Evolutionary conservation across 1,139 yeast species (phyloP).

Genomic region (Sugiyamaella grinbergsii): DNA sequence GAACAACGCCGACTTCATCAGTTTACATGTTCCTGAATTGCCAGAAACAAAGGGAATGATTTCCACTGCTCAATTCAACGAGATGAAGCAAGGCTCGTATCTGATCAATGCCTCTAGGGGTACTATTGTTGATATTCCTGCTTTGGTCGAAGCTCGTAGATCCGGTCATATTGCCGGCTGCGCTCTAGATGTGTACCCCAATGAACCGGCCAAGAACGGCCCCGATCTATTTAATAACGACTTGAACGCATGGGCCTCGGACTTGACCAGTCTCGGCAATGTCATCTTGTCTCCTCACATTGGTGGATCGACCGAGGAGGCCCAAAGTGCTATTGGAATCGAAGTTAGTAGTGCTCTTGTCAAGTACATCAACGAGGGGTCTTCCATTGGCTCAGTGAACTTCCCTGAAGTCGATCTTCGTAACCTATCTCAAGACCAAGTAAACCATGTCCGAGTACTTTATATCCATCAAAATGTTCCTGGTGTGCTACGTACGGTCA

Average conservation of each 20-base stretch:
- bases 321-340: constrained; percentile 95
- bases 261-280: constrained; percentile 79
- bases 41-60: constrained; percentile 89
- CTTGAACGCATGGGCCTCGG: constrained; percentile 82
- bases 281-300: constrained; percentile 95
- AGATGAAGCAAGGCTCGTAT: constrained; percentile 96
- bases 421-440: constrained; percentile 85
- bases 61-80: constrained; percentile 87
- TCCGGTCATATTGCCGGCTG: constrained; percentile 96
- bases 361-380: constrained; percentile 94
- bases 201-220: constrained; percentile 98
- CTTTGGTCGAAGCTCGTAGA: constrained; percentile 87
- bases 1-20: constrained; percentile 78
- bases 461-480: constrained; percentile 98
- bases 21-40: constrained; percentile 94
- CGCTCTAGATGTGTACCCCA: constrained; percentile 94
- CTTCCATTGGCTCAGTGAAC: constrained; percentile 94
- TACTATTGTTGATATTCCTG: constrained; percentile 94
- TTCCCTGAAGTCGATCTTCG: constrained; percentile 98
- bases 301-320: constrained; percentile 99
- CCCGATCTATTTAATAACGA: constrained; percentile 70
- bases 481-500: constrained; percentile 96
- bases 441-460: constrained; percentile 82
- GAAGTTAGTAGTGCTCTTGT: constrained; percentile 88
- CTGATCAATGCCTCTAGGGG: constrained; percentile 97